Evolutionary conservation across 257 asterid species (phyloP).

Genomic region (Cinchona pubescens): DNA sequence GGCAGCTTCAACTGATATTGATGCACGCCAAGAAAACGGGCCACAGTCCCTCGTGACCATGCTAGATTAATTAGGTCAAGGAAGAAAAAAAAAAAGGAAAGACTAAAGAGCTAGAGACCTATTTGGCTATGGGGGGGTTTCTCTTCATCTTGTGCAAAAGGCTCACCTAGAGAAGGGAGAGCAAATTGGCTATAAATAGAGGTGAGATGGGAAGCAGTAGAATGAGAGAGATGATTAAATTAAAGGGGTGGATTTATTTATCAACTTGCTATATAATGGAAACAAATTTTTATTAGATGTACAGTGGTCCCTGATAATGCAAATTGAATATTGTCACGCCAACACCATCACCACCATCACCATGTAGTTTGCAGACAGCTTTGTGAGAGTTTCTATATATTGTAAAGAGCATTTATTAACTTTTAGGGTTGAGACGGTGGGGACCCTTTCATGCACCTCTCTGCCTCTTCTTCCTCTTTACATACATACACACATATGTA

Average conservation of each 20-base stretch:
- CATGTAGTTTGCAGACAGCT: constrained; percentile 37
- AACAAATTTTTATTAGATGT: constrained; percentile 25
- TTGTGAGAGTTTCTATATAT: constrained; percentile 32
- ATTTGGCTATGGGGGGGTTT: neutral
- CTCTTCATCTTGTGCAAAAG: constrained; percentile 17
- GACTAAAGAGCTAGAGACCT: constrained; percentile 6
- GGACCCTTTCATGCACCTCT: constrained; percentile 26
- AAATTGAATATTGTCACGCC: constrained; percentile 58
- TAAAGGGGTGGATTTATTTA: too few relatives aligned
- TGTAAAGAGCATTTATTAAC: constrained; percentile 38
- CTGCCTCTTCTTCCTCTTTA: neutral
- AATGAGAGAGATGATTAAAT: constrained; percentile 1
- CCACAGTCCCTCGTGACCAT: neutral
- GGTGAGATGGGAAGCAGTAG: constrained; percentile 16
- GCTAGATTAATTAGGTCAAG: neutral
- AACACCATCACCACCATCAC: constrained; percentile 30
- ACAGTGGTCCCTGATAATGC: constrained; percentile 39
- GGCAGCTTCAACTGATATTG: constrained; percentile 40
- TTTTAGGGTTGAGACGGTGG: constrained; percentile 25
- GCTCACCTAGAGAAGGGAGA: constrained; percentile 15
- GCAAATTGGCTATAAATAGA: constrained; percentile 36
- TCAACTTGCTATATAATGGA: constrained; percentile 28
- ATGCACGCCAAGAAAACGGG: constrained; percentile 26
- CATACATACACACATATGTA: neutral
- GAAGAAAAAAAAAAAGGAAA: neutral